phyloP scores from a whole-genome alignment of 331 rosid genomes.

The Malus hybrid region DNA sequence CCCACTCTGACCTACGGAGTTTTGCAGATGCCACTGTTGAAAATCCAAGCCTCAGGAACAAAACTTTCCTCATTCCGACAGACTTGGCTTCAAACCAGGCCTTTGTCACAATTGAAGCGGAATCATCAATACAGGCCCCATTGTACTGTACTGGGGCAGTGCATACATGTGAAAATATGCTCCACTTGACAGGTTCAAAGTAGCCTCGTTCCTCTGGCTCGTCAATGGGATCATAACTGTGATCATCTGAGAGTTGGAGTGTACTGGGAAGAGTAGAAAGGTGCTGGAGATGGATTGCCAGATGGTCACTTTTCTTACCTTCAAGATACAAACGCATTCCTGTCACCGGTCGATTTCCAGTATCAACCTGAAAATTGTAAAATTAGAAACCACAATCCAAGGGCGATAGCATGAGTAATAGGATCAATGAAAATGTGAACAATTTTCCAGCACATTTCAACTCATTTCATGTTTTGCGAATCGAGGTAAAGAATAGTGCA shows the following conservation, averaged over 20 bases:
- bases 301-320: conserved; percentile 63
- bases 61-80: conserved; percentile 57
- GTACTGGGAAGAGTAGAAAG: conserved; percentile 55
- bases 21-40: conserved; percentile 57
- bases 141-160: conserved; percentile 66
- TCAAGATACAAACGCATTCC: conserved; percentile 79
- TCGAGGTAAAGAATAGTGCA: no score
- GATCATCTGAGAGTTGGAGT: conserved; percentile 56
- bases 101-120: conserved; percentile 65
- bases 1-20: conserved; percentile 83
- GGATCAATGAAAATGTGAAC: neutral
- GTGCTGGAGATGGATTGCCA: conserved; percentile 88
- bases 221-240: conserved; percentile 35
- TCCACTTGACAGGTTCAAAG: conserved; percentile 69
- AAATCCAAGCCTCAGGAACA: conserved; percentile 77
- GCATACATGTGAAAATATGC: conserved; percentile 76
- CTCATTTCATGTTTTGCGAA: neutral
- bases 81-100: conserved; percentile 82
- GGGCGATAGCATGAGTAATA: neutral
- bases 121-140: conserved; percentile 44
- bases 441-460: no score
- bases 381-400: conserved; percentile 11
- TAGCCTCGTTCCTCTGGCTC: conserved; percentile 51
- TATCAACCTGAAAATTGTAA: conserved; percentile 50
- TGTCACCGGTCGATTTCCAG: conserved; percentile 73